Conservation (phyloP, 305 asterid genomes). For the Solanum hybrid region DNA sequence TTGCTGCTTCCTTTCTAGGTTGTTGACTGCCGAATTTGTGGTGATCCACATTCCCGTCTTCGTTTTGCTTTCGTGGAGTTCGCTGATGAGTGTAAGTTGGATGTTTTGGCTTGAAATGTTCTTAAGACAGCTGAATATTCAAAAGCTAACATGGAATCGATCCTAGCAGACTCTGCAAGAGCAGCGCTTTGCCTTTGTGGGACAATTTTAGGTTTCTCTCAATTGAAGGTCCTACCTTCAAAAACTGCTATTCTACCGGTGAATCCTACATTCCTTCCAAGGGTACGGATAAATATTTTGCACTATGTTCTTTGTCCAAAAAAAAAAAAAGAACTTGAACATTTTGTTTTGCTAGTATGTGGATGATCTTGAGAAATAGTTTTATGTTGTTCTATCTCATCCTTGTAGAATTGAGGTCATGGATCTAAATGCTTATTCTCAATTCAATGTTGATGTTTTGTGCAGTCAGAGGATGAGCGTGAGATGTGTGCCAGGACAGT, state of each 20-base stretch:
- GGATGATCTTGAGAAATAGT: neutral
- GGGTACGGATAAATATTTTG: conserved; percentile 37
- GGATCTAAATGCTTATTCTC: neutral
- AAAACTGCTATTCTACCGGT: conserved; percentile 96
- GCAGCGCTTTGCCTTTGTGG: conserved; percentile 71
- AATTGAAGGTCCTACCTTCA: conserved; percentile 83
- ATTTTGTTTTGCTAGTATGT: neutral
- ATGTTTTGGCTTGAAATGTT: neutral
- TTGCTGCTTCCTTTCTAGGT: conserved; percentile 43
- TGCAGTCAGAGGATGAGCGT: conserved; percentile 95
- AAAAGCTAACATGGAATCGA: conserved; percentile 11
- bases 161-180: conserved; percentile 68
- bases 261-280: conserved; percentile 94
- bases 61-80: conserved; percentile 97
- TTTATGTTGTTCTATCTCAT: neutral
- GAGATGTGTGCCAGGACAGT: conserved; percentile 99
- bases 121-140: conserved; percentile 8
- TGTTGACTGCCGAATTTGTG: conserved; percentile 92
- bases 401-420: neutral
- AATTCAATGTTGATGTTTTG: conserved; percentile 4
- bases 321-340: neutral
- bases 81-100: conserved; percentile 64
- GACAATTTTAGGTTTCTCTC: conserved; percentile 69
- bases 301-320: neutral
- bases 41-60: conserved; percentile 95